These are phyloP conservation scores for Fusarium siculi DNA, from an alignment of 2,329 filamentous ascomycete genomes.

Conservation along the genomic window DNA sequence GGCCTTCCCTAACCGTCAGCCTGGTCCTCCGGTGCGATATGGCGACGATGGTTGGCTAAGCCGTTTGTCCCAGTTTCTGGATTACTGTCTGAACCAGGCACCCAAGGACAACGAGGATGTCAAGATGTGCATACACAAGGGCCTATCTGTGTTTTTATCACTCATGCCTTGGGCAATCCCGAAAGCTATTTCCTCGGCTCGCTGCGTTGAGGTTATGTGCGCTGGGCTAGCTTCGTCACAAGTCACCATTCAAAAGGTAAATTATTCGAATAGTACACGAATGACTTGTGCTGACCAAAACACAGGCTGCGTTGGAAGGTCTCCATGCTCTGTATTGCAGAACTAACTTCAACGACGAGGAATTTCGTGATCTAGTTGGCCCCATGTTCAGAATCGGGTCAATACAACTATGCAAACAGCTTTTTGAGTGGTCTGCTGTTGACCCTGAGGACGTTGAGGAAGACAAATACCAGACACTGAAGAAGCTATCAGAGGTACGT, in stretches of 20 bases:
- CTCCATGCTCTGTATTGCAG: constrained; percentile 85
- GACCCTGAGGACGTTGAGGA: constrained; percentile 88
- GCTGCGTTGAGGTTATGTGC: constrained; percentile 76
- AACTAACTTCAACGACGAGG: constrained; percentile 77
- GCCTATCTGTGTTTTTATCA: constrained; percentile 80
- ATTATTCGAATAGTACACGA: background rate
- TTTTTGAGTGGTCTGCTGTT: constrained; percentile 84
- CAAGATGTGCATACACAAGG: constrained; percentile 77
- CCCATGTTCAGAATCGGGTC: constrained; percentile 81
- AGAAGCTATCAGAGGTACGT: constrained; percentile 90
- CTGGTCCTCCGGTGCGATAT: constrained; percentile 74
- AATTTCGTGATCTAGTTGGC: constrained; percentile 81
- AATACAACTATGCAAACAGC: constrained; percentile 74
- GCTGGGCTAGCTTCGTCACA: constrained; percentile 76
- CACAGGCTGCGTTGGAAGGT: constrained; percentile 81
- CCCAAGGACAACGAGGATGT: constrained; percentile 73
- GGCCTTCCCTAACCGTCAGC: constrained; percentile 78
- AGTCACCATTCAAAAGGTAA: constrained; percentile 78
- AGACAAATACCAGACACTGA: constrained; percentile 89
- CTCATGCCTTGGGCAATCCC: constrained; percentile 89
- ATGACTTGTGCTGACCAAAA: constrained; percentile 14
- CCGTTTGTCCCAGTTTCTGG: constrained; percentile 79
- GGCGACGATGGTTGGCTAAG: constrained; percentile 89
- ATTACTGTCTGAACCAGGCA: constrained; percentile 75
- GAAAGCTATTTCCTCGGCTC: constrained; percentile 78